A percentile compares a stretch with the other conserved stretches of the same genome.
Evolutionary conservation across 495 filamentous ascomycete genomes (phyloP).

Genomic region (Lindgomyces ingoldianus): DNA sequence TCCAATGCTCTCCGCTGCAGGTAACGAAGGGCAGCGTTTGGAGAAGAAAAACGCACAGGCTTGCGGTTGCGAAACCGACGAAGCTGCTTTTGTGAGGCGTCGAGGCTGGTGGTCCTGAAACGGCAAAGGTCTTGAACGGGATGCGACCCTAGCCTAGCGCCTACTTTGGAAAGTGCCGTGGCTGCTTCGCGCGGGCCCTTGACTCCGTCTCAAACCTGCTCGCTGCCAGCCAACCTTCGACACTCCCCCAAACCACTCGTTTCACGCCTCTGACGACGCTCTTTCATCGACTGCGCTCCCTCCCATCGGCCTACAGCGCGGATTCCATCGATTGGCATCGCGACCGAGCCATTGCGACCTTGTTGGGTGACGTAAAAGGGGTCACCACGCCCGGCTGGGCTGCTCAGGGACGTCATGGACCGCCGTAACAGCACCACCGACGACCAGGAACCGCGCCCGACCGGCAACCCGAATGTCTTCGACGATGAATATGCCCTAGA

Average conservation of each 20-base stretch:
- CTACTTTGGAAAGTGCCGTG: constrained; percentile 29
- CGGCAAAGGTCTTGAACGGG: constrained; percentile 12
- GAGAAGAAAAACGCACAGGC: too few relatives aligned
- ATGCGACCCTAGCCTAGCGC: constrained; percentile 21
- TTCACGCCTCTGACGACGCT: constrained; percentile 9
- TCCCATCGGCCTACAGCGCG: constrained; percentile 4
- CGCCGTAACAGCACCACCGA: constrained; percentile 29
- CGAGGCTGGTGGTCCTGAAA: constrained; percentile 23
- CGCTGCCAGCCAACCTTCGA: constrained; percentile 4
- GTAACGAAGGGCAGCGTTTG: too few relatives aligned
- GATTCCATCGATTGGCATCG: constrained; percentile 1
- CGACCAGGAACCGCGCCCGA: constrained; percentile 12
- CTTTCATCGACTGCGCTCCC: constrained; percentile 8
- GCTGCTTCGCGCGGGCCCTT: constrained; percentile 15
- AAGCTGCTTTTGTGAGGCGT: background rate
- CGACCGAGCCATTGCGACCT: constrained; percentile 1
- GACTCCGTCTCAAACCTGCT: constrained; percentile 15
- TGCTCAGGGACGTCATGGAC: constrained; percentile 34
- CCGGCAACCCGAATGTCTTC: constrained; percentile 43
- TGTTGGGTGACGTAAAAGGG: constrained; percentile 4
- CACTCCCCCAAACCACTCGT: constrained; percentile 11
- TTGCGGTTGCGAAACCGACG: background rate
- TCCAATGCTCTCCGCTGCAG: too few relatives aligned
- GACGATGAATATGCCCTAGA: constrained; percentile 47
- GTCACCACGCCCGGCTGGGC: constrained; percentile 10